Conservation (phyloP, 2,329 filamentous ascomycete genomes). For the Cladosporium sp. region DNA sequence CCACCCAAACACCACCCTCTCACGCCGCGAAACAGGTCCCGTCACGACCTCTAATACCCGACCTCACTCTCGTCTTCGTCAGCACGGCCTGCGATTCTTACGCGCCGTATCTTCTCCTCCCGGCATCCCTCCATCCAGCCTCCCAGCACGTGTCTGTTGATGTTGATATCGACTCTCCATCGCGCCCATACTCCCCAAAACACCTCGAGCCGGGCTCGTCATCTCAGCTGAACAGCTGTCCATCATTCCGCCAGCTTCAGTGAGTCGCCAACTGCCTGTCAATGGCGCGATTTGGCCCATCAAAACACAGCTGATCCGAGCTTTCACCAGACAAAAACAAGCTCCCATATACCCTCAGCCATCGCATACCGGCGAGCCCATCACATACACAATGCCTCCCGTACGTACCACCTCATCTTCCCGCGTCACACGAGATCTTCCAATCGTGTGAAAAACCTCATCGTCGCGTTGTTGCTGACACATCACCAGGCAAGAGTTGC, state of each 20-base stretch:
- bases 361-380: slow-evolving; percentile 20
- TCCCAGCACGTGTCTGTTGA: slow-evolving; percentile 26
- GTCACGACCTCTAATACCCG: slow-evolving; percentile 9
- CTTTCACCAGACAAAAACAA: slow-evolving; percentile 23
- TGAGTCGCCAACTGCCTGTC: slow-evolving; percentile 11
- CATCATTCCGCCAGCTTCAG: slow-evolving; percentile 16
- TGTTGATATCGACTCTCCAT: slow-evolving; percentile 24
- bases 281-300: slow-evolving; percentile 5
- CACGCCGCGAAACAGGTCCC: slow-evolving; percentile 14
- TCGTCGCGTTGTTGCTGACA: slow-evolving; percentile 34
- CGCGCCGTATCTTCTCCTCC: slow-evolving; percentile 15
- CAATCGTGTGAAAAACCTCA: slow-evolving; percentile 13
- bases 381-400: slow-evolving; percentile 33
- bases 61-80: slow-evolving; percentile 15
- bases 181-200: slow-evolving; percentile 21
- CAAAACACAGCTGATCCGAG: slow-evolving; percentile 25
- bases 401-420: slow-evolving; percentile 24
- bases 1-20: slow-evolving; percentile 13
- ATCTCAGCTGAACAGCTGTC: slow-evolving; percentile 17
- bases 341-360: slow-evolving; percentile 11
- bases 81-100: slow-evolving; percentile 18
- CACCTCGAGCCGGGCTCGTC: slow-evolving; percentile 21
- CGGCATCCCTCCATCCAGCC: slow-evolving; percentile 18
- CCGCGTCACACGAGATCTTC: slow-evolving; percentile 23
- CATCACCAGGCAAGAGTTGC: slow-evolving; percentile 61